A percentile compares a stretch with the other conserved stretches of the same genome.
phyloP scores from a whole-genome alignment of 106 monocot species.

The Narthecium ossifragum region DNA sequence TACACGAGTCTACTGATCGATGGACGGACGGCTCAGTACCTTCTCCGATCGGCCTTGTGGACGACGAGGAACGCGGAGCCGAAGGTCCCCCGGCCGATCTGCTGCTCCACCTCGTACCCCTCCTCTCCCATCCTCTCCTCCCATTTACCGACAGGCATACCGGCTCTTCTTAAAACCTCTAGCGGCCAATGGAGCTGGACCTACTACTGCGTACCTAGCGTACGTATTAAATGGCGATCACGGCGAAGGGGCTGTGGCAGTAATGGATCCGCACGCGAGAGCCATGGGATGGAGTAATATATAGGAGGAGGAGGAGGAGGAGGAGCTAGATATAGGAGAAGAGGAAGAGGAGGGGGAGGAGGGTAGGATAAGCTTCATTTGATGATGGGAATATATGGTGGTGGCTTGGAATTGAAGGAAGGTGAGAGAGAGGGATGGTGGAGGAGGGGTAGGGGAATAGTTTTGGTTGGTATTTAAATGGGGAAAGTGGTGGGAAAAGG shows the following conservation, averaged over 20 bases:
- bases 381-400: not conserved
- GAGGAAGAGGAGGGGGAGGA: not conserved
- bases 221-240: too few relatives aligned
- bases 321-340: not conserved
- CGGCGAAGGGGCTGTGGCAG: not conserved
- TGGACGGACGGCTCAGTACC: constrained; percentile 13
- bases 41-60: constrained; percentile 50
- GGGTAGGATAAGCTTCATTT: not conserved
- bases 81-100: constrained; percentile 56
- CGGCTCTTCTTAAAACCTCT: not conserved
- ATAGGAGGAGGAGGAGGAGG: not conserved
- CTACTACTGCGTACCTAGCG: too few relatives aligned
- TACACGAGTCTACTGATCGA: not conserved
- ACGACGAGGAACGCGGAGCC: constrained; percentile 47
- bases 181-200: not conserved
- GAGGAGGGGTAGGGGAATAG: too few relatives aligned
- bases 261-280: not conserved
- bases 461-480: too few relatives aligned
- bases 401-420: not conserved
- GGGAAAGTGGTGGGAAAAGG: too few relatives aligned
- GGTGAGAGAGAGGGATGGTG: not conserved
- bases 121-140: constrained; percentile 17
- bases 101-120: constrained; percentile 49
- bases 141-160: not conserved
- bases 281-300: too few relatives aligned